Evolutionary conservation across 345 rosid species (phyloP).

Genomic region (Iberis pinnata): DNA sequence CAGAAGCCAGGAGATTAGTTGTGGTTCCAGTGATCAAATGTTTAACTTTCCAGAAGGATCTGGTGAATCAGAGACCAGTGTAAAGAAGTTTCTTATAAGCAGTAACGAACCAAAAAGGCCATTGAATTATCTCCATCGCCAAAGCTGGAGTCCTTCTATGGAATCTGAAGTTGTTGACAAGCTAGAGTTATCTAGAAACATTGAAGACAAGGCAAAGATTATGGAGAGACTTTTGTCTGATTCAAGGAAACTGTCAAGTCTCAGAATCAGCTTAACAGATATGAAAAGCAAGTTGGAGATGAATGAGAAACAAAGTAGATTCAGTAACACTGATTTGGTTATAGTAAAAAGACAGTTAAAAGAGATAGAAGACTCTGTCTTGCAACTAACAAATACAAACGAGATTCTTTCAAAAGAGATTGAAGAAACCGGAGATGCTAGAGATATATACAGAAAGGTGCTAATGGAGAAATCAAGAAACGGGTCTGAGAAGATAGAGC

Average conservation of each 20-base stretch:
- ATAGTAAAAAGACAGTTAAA: slow-evolving; percentile 53
- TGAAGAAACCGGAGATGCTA: slow-evolving; percentile 37
- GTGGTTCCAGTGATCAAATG: slow-evolving; percentile 35
- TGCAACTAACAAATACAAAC: slow-evolving; percentile 47
- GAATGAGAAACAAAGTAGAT: slow-evolving; percentile 47
- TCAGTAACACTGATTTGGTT: slow-evolving; percentile 42
- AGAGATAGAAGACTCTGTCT: slow-evolving; percentile 58
- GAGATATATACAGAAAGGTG: slow-evolving; percentile 32
- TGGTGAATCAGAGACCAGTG: slow-evolving; percentile 32
- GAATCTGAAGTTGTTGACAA: slow-evolving; percentile 52
- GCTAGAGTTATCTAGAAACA: slow-evolving; percentile 48
- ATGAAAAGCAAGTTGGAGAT: slow-evolving; percentile 54
- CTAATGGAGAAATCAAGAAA: slow-evolving; percentile 50
- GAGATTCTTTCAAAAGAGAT: slow-evolving; percentile 43
- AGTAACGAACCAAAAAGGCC: slow-evolving; percentile 1
- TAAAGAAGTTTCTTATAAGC: slow-evolving; percentile 17
- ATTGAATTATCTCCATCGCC: not conserved
- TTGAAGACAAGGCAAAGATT: slow-evolving; percentile 43
- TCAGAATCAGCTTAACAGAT: slow-evolving; percentile 51
- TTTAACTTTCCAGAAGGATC: slow-evolving; percentile 53
- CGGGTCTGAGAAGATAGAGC: slow-evolving; percentile 69
- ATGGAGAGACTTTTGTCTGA: slow-evolving; percentile 69
- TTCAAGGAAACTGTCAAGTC: slow-evolving; percentile 52
- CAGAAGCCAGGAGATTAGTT: slow-evolving; percentile 37
- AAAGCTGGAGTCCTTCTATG: slow-evolving; percentile 30